Evolutionary conservation across 2,329 filamentous ascomycete genomes (phyloP), one percentile per base, ranked within the genome.

Genomic region (Biscogniauxia sp.): DNA sequence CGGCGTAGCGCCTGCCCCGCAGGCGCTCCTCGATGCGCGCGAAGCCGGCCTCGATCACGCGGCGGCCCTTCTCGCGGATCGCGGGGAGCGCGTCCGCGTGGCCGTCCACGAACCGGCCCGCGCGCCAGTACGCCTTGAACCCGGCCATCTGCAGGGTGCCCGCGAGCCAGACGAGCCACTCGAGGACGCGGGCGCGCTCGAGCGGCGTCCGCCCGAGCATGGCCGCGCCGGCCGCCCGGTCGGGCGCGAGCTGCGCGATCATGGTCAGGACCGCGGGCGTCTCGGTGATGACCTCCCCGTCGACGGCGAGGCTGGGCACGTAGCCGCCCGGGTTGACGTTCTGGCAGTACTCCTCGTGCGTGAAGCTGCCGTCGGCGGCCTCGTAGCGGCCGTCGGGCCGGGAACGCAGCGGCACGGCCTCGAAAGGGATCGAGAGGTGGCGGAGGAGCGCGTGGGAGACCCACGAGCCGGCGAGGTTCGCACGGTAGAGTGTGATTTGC

Each of bases 91-190:
- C 32, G 0, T 58, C 54, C 6, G 25, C 45, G 5, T 64, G 20
- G 1, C 68, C 68, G 15, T 70, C 65, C 0, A 61, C 68, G 55
- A 72, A 77, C 0, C 75, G 64, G 1, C 28, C 51, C 0, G 75
- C 74, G 8, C 69, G 65, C 5, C 66, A 58, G 1, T 64, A 55
- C 32, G 69, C 69, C 5, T 59, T 71, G 20, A 68, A 75, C 0
- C 69, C 75, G 11, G 64, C 15, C 3, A 64, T 62, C 45, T 77
- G 75, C 3, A 76, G 55, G 0, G 71, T 72, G 0, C 71, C 73
- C 1, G 73, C 72, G 1, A 77, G 61, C 65, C 70, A 77, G 1
- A 61, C 62, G 17, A 73, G 45, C 76, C 76, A 78, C 56, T 77
- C 69, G 0, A 64, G 15, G 0, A 70, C 66, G 45, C 67, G 70